phyloP scores from a whole-genome alignment of 1,284 basidiomycete species.

The Irpex rosettiformis region DNA sequence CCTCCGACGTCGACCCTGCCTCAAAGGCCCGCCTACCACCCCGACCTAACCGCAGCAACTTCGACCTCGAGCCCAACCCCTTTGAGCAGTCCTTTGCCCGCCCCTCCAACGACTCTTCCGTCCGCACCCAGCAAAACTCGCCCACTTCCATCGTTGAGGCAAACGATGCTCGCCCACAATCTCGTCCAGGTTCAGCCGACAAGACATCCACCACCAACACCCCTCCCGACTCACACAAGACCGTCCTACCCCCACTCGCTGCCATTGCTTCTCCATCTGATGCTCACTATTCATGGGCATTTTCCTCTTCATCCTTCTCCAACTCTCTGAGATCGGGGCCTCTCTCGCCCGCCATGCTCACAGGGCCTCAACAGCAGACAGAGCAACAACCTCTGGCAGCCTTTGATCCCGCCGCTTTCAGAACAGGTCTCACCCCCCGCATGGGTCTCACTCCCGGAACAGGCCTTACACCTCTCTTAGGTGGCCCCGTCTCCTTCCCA shows the following conservation, averaged over 20 bases:
- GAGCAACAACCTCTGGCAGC: slow-evolving; percentile 25
- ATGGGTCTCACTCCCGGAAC: slow-evolving; percentile 69
- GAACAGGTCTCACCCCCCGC: slow-evolving; percentile 79
- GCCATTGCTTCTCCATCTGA: slow-evolving; percentile 84
- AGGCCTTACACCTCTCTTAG: slow-evolving; percentile 85
- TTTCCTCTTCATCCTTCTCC: slow-evolving; percentile 49
- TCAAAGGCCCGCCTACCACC: slow-evolving; percentile 20
- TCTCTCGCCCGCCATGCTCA: slow-evolving; percentile 92
- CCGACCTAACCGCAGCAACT: slow-evolving; percentile 56
- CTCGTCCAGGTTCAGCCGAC: slow-evolving; percentile 22
- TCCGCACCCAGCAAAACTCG: slow-evolving; percentile 39
- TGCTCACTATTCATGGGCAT: slow-evolving; percentile 72
- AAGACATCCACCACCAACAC: slow-evolving; percentile 17
- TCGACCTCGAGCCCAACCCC: slow-evolving; percentile 91
- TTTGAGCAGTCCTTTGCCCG: slow-evolving; percentile 91
- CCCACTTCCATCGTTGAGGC: slow-evolving; percentile 36
- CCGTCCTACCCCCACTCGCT: slow-evolving; percentile 84
- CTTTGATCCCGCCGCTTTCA: slow-evolving; percentile 78
- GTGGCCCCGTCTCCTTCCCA: slow-evolving; percentile 73
- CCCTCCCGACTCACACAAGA: slow-evolving; percentile 33
- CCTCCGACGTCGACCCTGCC: slow-evolving; percentile 10
- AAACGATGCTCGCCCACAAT: slow-evolving; percentile 35
- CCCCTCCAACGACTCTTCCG: slow-evolving; percentile 40
- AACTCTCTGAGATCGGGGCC: slow-evolving; percentile 89
- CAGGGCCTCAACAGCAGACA: slow-evolving; percentile 65